Base-by-base conservation (phyloP, 495 filamentous ascomycete species). In the Penicillium pancosmium region DNA sequence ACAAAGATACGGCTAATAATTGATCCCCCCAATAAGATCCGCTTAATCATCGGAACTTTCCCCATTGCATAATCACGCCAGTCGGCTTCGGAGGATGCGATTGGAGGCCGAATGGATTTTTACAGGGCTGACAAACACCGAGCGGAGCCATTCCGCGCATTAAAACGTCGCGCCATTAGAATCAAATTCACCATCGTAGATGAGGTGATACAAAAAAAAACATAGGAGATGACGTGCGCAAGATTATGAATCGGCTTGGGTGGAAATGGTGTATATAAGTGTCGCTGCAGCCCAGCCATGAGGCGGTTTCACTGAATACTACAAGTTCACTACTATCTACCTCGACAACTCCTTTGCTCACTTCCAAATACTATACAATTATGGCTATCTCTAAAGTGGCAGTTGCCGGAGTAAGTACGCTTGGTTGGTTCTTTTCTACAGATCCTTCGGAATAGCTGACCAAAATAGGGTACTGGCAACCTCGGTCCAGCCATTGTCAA, bases 401-500 rank as follows among this genome's bases (percentile, higher is more conserved):
- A 51, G n/a, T 51, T 51, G 49, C 31, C 27, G 49, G 49, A 10
- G 46, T 48, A 48, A 27, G 46, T 48, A 23, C 2, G 9, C 9
- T 5, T 46, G 1, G 15, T 4, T 11, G 19, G 12, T 13, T 48
- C 41, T 5, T 48, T n/a, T 16, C n/a, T 0, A 21, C 12, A 4
- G 3, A 8, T 19, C 5, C n/a, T 8, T 46, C 5, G 15, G 23
- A 21, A 19, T 18, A 5, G 41, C 41, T 46, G 41, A 46, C 16
- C 19, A 27, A 5, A 48, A 19, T 46, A 86, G 84, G 85, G 77
- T 7, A 78, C 77, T 2, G 88, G 88, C 40, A 81, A 78, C 52
- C 71, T 90, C 10, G 88, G 88, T 50, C 70, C 75, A n/a, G 67
- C 81, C 4, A 71, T 88, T 34, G 68, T 89, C 54, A 62, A 77